Base-by-base conservation (phyloP, 106 monocot genomes). In the Hemerocallis citrina region DNA sequence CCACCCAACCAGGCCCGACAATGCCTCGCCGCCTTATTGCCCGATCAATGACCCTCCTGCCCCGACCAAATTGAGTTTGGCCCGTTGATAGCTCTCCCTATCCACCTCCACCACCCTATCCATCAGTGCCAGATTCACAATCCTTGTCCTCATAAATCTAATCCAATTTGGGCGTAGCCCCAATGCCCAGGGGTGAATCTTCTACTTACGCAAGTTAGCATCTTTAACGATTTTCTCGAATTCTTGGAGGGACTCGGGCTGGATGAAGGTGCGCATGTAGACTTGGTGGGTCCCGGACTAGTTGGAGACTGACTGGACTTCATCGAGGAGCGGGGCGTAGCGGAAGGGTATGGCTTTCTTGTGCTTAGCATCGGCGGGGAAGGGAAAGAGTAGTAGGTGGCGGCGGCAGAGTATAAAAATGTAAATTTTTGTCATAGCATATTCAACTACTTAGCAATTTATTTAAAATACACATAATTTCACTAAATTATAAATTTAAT, bases 241-340 rank as follows among this genome's bases (percentile, higher is more conserved):
- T 23, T 84, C 87, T 19, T 42, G 46, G 46, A 79, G 49, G 25
- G 78, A 59, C 65, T 96, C 95, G 17, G 95, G 95, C 79, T 91
- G 87, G 63, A 91, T 73, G 68, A 96, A 84, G 12, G 75, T 73
- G 37, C 86, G 83, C 45, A 90, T 81, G 68, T 70, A 65, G 23
- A 87, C 95, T 69, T 96, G 90, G 72, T 96, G 90, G 57, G 95
- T 96, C 34, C 86, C 95, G 59, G 87, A 87, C 95, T 90, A 96
- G 69, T 96, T 96, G 74, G 86, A 72, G 45, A 96, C 81, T 14
- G 81, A 68, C 65, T 96, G 95, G 50, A 96, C 86, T 70, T 96
- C 95, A 2, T 96, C 95, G 14, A 90, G 87, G 33, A 96, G 87
- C 1, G 90, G 87, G 2, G 90, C 87, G 75, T 96, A 96, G 57